Conservation (phyloP, 2,329 filamentous ascomycete genomes). For the Sclerotinia nivalis region DNA sequence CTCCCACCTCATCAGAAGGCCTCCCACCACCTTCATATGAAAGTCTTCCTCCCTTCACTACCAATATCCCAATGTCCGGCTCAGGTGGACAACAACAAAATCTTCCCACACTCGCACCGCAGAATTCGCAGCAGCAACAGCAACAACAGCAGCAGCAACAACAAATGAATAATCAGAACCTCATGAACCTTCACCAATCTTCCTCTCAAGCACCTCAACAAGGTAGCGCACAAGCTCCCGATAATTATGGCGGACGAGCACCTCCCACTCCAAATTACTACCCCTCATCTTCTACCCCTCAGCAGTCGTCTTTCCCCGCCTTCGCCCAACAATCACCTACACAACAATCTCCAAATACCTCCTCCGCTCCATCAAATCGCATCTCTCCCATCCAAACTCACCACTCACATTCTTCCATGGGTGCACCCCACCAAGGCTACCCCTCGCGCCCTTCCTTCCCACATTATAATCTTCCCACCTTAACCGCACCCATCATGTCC, state of each 20-base stretch:
- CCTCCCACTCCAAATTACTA: conserved; percentile 61
- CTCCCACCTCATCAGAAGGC: conserved; percentile 61
- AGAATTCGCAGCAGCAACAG: conserved; percentile 41
- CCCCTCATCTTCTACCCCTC: conserved; percentile 51
- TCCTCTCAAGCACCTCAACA: conserved; percentile 51
- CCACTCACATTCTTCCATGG: conserved; percentile 49
- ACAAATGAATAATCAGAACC: conserved; percentile 46
- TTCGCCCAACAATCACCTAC: conserved; percentile 54
- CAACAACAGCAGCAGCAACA: conserved; percentile 33
- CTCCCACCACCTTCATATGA: conserved; percentile 70
- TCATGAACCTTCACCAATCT: conserved; percentile 52
- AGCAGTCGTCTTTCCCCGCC: conserved; percentile 49
- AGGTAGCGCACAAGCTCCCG: conserved; percentile 59
- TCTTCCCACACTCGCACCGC: conserved; percentile 44
- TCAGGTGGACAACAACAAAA: conserved; percentile 42
- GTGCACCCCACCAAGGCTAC: conserved; percentile 57
- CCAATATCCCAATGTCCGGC: conserved; percentile 57
- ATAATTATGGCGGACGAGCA: conserved; percentile 55
- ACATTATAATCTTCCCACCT: conserved; percentile 59
- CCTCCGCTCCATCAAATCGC: conserved; percentile 44
- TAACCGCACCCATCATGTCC: conserved; percentile 70
- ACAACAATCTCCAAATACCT: conserved; percentile 46
- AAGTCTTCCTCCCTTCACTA: conserved; percentile 63
- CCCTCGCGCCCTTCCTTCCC: conserved; percentile 48
- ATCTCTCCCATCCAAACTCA: conserved; percentile 44